Conservation (phyloP, 352 stramenopile species). For the Globisporangium sylvaticum region DNA sequence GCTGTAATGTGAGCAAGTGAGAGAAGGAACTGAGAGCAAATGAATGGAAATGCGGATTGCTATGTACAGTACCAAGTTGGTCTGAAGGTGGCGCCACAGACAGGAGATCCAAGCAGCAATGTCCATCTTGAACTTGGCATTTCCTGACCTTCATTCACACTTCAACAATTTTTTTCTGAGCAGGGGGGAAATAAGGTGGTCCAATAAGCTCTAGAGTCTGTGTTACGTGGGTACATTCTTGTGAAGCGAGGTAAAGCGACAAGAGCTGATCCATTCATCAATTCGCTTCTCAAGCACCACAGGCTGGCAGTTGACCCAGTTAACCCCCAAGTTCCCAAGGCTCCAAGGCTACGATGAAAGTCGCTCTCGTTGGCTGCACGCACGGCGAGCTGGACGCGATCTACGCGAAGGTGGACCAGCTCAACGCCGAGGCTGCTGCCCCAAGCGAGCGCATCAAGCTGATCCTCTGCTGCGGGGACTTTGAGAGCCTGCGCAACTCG, state of each 20-base stretch:
- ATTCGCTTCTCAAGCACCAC: background rate
- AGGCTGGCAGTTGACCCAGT: background rate
- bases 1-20: background rate
- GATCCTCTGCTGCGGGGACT: conserved; percentile 94
- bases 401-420: conserved; percentile 79
- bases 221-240: background rate
- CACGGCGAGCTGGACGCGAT: conserved; percentile 93
- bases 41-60: background rate
- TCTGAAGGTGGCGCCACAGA: background rate
- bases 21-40: background rate
- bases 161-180: background rate
- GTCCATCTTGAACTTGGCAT: background rate
- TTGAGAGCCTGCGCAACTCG: conserved; percentile 90
- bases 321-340: background rate
- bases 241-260: background rate
- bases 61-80: background rate
- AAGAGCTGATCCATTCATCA: conserved; percentile 8
- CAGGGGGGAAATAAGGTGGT: too few species aligned
- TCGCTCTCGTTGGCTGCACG: conserved; percentile 91
- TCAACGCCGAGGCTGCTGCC: conserved; percentile 28
- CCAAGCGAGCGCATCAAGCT: conserved; percentile 74
- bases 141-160: background rate
- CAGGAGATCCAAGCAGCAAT: background rate
- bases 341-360: conserved; percentile 10
- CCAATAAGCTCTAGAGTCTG: background rate